Conservation (phyloP, 495 filamentous ascomycete genomes). For the Lentithecium fluviatile region DNA sequence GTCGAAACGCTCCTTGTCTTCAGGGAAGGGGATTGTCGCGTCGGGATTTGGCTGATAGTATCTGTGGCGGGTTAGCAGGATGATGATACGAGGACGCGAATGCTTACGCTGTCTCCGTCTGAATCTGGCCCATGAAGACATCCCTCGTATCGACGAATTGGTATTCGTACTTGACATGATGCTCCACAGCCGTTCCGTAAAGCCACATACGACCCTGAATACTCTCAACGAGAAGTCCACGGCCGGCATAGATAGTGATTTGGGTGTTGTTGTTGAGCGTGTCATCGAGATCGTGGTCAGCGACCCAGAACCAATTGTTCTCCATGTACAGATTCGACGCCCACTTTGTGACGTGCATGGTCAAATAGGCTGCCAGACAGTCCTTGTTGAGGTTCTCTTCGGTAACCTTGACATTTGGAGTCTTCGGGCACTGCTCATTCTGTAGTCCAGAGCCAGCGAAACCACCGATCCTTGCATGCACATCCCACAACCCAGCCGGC, state of each 20-base stretch:
- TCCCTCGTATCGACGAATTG: conserved; percentile 39
- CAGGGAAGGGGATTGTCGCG: conserved; percentile 58
- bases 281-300: conserved; percentile 77
- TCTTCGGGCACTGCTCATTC: conserved; percentile 53
- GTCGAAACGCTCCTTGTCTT: conserved; percentile 45
- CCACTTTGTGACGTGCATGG: conserved; percentile 61
- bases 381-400: conserved; percentile 37
- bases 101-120: conserved; percentile 41
- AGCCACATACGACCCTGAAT: conserved; percentile 56
- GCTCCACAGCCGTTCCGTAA: conserved; percentile 42
- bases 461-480: conserved; percentile 58
- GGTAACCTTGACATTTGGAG: conserved; percentile 48
- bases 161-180: conserved; percentile 42
- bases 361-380: conserved; percentile 68
- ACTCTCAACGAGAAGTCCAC: conserved; percentile 64
- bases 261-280: conserved; percentile 47
- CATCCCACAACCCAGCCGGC: conserved; percentile 51
- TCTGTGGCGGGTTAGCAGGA: neutral
- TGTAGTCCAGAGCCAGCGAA: conserved; percentile 55
- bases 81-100: neutral
- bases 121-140: conserved; percentile 41
- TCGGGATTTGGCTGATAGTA: conserved; percentile 65
- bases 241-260: conserved; percentile 68
- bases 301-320: conserved; percentile 66
- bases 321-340: conserved; percentile 58